Conservation (phyloP, 192 early-diverging fungal genomes). For the Spizellomyces sp. region DNA sequence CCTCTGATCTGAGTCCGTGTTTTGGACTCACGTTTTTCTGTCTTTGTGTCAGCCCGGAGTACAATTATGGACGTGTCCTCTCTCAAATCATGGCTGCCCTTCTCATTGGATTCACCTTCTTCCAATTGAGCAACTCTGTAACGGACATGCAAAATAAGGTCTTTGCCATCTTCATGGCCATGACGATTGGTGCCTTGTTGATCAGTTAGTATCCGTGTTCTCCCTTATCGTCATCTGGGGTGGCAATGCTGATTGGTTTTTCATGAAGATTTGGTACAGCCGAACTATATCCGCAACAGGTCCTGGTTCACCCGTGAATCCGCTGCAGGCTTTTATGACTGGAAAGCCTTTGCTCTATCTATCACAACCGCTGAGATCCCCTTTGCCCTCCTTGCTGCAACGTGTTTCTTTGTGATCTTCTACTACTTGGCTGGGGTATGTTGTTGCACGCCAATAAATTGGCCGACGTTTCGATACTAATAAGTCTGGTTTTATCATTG, state of each 20-base stretch:
- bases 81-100: slow-evolving; percentile 54
- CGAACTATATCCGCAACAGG: slow-evolving; percentile 36
- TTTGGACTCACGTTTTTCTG: no score
- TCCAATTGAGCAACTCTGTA: slow-evolving; percentile 55
- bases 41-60: slow-evolving; percentile 51
- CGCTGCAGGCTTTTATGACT: slow-evolving; percentile 68
- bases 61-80: slow-evolving; percentile 63
- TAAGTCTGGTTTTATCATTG: no score
- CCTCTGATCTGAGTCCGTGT: no score
- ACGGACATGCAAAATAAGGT: slow-evolving; percentile 65
- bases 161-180: slow-evolving; percentile 71
- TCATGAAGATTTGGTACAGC: slow-evolving; percentile 56
- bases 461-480: slow-evolving; percentile 37
- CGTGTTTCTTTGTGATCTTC: slow-evolving; percentile 69
- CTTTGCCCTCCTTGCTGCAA: slow-evolving; percentile 62
- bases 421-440: slow-evolving; percentile 49
- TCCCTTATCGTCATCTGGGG: background rate
- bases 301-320: slow-evolving; percentile 68
- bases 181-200: slow-evolving; percentile 66
- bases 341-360: slow-evolving; percentile 64
- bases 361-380: slow-evolving; percentile 72
- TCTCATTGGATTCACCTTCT: slow-evolving; percentile 76
- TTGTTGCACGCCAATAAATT: background rate
- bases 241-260: slow-evolving; percentile 53
- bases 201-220: slow-evolving; percentile 64